These are phyloP conservation scores for Tolypocladium inflatum DNA, from an alignment of 2,329 filamentous ascomycete species.

Conservation along the genomic window DNA sequence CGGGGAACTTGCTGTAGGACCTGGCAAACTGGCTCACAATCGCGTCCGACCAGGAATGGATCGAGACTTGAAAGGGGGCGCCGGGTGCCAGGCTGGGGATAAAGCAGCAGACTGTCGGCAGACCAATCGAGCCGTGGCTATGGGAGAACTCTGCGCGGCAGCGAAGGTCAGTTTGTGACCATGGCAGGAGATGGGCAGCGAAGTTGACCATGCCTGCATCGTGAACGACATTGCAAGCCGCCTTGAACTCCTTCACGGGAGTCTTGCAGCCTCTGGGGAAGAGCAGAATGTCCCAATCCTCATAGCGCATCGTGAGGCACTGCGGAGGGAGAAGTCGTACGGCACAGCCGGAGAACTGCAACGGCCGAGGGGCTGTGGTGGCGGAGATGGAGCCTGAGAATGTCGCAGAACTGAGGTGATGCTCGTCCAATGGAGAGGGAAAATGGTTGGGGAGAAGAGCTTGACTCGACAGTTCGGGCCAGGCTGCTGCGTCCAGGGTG, in stretches of 20 bases:
- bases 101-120: constrained; percentile 65
- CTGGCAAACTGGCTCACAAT: constrained; percentile 47
- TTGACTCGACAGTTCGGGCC: not conserved
- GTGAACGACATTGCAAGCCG: constrained; percentile 61
- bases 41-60: constrained; percentile 64
- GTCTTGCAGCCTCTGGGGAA: constrained; percentile 59
- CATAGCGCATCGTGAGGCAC: constrained; percentile 60
- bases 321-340: not conserved
- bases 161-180: not conserved
- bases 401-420: not conserved
- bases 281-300: constrained; percentile 78
- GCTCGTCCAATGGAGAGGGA: not conserved
- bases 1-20: constrained; percentile 44
- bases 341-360: not conserved
- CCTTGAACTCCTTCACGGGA: constrained; percentile 75
- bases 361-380: not conserved
- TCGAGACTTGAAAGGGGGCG: constrained; percentile 58
- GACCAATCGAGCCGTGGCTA: constrained; percentile 33
- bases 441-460: too few relatives aligned
- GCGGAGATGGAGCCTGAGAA: not conserved
- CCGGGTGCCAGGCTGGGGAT: constrained; percentile 53
- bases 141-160: constrained; percentile 38
- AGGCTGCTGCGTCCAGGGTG: not conserved
- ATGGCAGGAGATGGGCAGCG: not conserved
- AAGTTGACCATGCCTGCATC: constrained; percentile 28